These are phyloP conservation scores for Trichoderma breve DNA, from an alignment of 2,329 filamentous ascomycete species.

Conservation along the genomic window DNA sequence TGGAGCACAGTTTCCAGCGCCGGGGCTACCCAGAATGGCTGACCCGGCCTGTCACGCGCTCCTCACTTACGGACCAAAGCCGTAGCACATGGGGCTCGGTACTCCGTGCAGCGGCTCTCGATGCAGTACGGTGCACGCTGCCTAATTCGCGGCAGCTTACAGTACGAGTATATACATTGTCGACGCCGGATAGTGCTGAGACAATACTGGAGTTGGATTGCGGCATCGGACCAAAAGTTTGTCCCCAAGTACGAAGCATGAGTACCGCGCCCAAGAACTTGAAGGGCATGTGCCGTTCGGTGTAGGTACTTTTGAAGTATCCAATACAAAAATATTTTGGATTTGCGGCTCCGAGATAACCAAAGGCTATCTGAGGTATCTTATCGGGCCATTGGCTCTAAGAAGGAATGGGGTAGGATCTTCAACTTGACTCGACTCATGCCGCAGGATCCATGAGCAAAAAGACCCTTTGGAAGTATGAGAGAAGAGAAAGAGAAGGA, in stretches of 20 bases:
- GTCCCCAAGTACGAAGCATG: background rate
- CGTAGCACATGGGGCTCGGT: background rate
- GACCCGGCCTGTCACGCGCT: constrained; percentile 13
- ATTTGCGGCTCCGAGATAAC: constrained; percentile 5
- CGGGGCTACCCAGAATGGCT: background rate
- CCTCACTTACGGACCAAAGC: background rate
- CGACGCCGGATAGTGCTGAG: background rate
- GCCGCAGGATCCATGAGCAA: background rate
- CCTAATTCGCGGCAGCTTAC: background rate
- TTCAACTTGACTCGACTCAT: background rate
- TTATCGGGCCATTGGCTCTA: constrained; percentile 8
- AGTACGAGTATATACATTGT: background rate
- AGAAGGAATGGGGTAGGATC: background rate
- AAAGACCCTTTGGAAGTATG: background rate
- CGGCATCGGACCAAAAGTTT: constrained; percentile 14
- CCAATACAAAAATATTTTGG: background rate
- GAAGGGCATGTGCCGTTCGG: background rate
- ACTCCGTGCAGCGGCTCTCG: background rate
- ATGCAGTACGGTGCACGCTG: background rate
- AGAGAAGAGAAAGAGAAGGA: background rate
- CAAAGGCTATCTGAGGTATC: background rate
- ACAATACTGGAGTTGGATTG: constrained; percentile 13
- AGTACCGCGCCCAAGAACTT: background rate
- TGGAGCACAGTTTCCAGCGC: background rate
- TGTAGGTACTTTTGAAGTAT: background rate